phyloP scores from a whole-genome alignment of 2,329 filamentous ascomycete genomes.

The Fonsecaea monophora region DNA sequence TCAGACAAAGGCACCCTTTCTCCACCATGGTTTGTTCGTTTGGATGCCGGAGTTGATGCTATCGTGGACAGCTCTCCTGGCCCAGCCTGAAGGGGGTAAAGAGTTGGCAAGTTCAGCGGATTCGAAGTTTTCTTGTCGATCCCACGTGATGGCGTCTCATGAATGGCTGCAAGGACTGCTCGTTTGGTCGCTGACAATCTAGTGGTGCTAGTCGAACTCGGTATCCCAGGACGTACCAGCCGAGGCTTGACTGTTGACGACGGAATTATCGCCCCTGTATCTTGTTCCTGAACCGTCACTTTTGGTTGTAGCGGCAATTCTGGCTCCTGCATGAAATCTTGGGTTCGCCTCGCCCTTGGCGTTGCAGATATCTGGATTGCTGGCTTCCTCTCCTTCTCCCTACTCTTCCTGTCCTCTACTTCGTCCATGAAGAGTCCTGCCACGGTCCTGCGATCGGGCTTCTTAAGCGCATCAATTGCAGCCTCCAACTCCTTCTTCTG shows the following conservation, averaged over 20 bases:
- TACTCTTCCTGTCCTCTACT: conserved; percentile 48
- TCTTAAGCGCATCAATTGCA: conserved; percentile 55
- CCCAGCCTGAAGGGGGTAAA: not conserved
- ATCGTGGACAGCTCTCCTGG: conserved; percentile 10
- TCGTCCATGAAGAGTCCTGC: conserved; percentile 55
- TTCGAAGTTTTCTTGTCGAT: conserved; percentile 40
- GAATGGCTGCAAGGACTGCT: conserved; percentile 41
- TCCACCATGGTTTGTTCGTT: conserved; percentile 12
- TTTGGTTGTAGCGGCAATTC: conserved; percentile 32
- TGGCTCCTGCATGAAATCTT: conserved; percentile 30
- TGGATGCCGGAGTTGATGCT: conserved; percentile 27
- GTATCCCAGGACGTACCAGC: conserved; percentile 30
- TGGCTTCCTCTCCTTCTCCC: conserved; percentile 41
- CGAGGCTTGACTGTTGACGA: conserved; percentile 44
- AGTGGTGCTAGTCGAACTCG: conserved; percentile 17
- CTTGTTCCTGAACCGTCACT: conserved; percentile 17
- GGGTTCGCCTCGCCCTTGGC: conserved; percentile 50
- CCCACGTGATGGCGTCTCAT: conserved; percentile 52
- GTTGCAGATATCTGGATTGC: conserved; percentile 59
- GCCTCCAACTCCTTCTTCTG: conserved; percentile 58
- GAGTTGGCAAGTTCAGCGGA: conserved; percentile 26
- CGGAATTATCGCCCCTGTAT: conserved; percentile 30
- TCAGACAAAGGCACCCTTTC: conserved; percentile 38
- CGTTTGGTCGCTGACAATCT: conserved; percentile 35
- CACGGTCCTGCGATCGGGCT: conserved; percentile 56